Evolutionary conservation across 1,139 yeast species (phyloP), one percentile per base, ranked within the genome.

Genomic region (Scheffersomyces insectosa): DNA sequence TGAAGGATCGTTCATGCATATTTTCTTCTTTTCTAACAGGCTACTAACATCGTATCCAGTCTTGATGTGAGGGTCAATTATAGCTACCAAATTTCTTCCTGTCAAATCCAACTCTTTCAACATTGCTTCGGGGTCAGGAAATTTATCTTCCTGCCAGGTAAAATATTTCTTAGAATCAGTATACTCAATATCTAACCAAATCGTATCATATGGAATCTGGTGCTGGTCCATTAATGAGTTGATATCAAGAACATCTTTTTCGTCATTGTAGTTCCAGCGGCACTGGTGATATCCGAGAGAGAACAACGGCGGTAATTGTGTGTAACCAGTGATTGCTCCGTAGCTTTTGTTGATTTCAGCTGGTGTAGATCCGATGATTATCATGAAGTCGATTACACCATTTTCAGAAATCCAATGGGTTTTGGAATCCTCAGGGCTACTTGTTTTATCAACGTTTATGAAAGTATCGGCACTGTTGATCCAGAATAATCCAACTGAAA

Each of bases 121-220:
- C 90, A 93, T 82, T 15, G 71, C 61, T 32, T 74, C 77, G 1
- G 95, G 96, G 49, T 84, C 75, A 0, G 95, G 91, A 66, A 93
- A 93, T 16, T 77, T 65, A 37, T 81, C 81, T 33, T 72, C 66
- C 57, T 88, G 80, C 99, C 99, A 93, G 1, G 97, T 90, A 61
- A 93, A 93, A 62, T 89, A 93, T 63, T 88, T 85, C 62, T 87
- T 89, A 28, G 77, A 70, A 49, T 86, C 91, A 0, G 98, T 82
- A 63, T 93, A 93, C 59, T 93, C 99, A 42, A 93, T 80, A 65
- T 93, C 99, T 42, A 93, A 77, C 99, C 99, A 93, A 43, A 93
- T 87, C 8, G 88, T 83, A 61, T 93, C 99, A 60, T 84, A 88
- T 3, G 99, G 98, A 46, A 95, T 84, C 40, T 73, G 78, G 56